Evolutionary conservation across 768 basidiomycete genomes (phyloP).

Genomic region (Boletus pseudopeckii): DNA sequence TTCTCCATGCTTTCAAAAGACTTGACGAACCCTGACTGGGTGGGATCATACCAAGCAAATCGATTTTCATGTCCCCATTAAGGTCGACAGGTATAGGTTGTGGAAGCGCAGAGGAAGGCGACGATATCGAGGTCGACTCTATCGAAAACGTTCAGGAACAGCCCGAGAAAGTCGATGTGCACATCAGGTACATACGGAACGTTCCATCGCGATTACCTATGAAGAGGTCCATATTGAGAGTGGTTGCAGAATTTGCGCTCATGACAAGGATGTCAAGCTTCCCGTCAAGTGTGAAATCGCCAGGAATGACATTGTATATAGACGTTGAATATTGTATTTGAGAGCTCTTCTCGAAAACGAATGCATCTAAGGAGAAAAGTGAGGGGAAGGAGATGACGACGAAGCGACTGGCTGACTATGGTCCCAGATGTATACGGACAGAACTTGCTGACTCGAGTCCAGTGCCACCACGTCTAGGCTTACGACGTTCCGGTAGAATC

Average conservation of each 20-base stretch:
- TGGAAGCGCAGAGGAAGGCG: conserved; percentile 62
- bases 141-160: background rate
- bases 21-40: conserved; percentile 33
- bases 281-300: conserved; percentile 92
- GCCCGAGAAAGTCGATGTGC: background rate
- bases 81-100: conserved; percentile 89
- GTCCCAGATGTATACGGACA: conserved; percentile 80
- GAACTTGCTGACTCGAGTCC: conserved; percentile 66
- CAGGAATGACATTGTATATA: conserved; percentile 83
- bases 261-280: conserved; percentile 88
- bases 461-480: conserved; percentile 84
- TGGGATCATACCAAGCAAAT: conserved; percentile 69
- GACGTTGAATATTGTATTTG: conserved; percentile 52
- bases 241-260: conserved; percentile 52
- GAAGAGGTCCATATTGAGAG: conserved; percentile 70
- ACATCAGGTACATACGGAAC: conserved; percentile 50
- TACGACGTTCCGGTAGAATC: conserved; percentile 2
- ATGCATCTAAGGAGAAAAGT: conserved; percentile 45
- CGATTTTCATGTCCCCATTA: conserved; percentile 85
- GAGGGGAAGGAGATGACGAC: conserved; percentile 1
- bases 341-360: conserved; percentile 48
- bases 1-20: conserved; percentile 72
- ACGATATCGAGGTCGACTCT: conserved; percentile 40
- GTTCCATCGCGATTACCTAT: conserved; percentile 57
- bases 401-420: conserved; percentile 52